Evolutionary conservation across 345 rosid genomes (phyloP), one percentile per base, ranked within the genome.

Genomic region (Populus pruinosa): DNA sequence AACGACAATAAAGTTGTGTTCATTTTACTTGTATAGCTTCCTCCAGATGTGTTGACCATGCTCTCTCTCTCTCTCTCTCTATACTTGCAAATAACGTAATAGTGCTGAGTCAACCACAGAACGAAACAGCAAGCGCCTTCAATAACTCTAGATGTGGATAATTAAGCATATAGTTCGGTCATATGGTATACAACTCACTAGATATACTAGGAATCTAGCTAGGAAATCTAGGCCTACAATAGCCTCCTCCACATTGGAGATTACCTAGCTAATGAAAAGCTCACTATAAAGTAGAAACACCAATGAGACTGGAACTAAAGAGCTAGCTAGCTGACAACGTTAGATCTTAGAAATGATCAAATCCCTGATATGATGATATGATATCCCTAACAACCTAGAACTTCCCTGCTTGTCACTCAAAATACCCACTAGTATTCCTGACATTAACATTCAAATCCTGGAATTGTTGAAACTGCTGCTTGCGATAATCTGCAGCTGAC

Each of bases 381-480:
- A 47, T 47, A 47, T 0, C 73, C 69, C 63, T 63, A 62, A 53
- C 69, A 33, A 43, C 44, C 66, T 66, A 70, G 68, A 50, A 18
- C 36, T 36, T 27, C 23, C 35, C 18, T 17, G 27, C 17, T 43
- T 39, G 23, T 79, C 69, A 79, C 67, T 80, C 71, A 27, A 44
- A 74, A 56, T 23, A 75, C 43, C 68, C 79, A 49, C 68, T 62
- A 25, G 36, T 69, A 23, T 68, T 23, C 43, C 47, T 72, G 55
- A 14, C 47, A 20, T 36, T 70, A 38, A 76, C 49, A 67, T 82
- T 84, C 81, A 84, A 66, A 62, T 79, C 84, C 33, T 83, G 82
- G 44, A 79, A 81, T n/a, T 83, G 85, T 14, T 82, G 75, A 68
- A 75, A 76, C 31, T 82, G 84, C 63, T 85, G 87, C 20, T 79